phyloP scores from a whole-genome alignment of 441 rosid species.

The Syzygium syzygioides region DNA sequence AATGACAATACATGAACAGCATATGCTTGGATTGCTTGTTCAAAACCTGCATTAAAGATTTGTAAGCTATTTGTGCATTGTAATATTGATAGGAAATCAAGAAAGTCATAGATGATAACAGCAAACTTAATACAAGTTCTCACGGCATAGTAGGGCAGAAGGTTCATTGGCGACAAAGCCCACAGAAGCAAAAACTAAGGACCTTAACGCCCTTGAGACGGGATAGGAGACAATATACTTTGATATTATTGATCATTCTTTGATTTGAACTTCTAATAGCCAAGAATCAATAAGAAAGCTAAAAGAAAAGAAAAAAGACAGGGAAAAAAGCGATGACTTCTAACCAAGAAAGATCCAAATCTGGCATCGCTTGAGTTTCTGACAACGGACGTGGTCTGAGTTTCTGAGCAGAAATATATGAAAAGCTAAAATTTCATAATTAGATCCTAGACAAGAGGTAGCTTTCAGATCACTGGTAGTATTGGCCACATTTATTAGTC shows the following conservation, averaged over 20 bases:
- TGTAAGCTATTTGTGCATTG: neutral
- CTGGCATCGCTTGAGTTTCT: neutral
- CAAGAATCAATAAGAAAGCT: neutral
- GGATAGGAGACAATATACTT: too few relatives aligned
- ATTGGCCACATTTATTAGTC: neutral
- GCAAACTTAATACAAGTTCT: neutral
- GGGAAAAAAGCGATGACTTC: neutral
- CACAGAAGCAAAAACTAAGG: neutral
- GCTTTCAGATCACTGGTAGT: neutral
- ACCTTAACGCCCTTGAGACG: too few relatives aligned
- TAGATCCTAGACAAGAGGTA: neutral
- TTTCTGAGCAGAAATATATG: neutral
- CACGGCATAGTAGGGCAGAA: neutral
- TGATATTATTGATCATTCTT: too few relatives aligned
- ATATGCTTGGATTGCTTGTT: conserved; percentile 84
- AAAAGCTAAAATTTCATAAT: neutral
- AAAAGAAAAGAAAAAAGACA: neutral
- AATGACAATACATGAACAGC: conserved; percentile 82
- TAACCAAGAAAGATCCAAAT: neutral
- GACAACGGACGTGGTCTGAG: neutral
- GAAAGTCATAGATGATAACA: neutral
- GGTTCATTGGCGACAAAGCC: neutral
- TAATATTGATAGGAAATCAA: neutral
- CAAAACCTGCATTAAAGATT: conserved; percentile 63
- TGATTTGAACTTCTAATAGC: neutral